Conservation (phyloP, 139 green algal genomes). For the Yamagishiella unicocca region DNA sequence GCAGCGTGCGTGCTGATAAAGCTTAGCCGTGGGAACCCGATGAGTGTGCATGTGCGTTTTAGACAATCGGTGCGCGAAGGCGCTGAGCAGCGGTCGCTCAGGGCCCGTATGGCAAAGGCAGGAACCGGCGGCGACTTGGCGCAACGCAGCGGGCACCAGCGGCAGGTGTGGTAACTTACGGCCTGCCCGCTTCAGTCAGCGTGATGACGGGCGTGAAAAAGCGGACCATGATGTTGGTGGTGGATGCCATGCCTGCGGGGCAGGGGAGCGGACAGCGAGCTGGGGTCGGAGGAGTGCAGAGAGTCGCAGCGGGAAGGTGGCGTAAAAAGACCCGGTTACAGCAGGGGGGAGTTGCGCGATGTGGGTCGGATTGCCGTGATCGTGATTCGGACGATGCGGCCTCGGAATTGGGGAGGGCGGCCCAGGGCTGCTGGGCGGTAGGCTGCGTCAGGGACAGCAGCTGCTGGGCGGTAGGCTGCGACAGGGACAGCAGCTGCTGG, state of each 20-base stretch:
- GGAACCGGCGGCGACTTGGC: background rate
- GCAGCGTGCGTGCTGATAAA: too few relatives aligned
- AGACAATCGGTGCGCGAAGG: background rate
- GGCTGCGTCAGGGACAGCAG: too few relatives aligned
- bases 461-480: too few relatives aligned
- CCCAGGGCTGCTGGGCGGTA: too few relatives aligned
- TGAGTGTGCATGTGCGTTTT: too few relatives aligned
- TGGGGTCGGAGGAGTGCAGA: too few relatives aligned
- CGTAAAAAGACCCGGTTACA: background rate
- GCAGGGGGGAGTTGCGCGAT: background rate
- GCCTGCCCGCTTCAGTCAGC: constrained; percentile 33
- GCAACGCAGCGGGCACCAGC: background rate
- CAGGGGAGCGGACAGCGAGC: background rate
- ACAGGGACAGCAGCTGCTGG: too few relatives aligned
- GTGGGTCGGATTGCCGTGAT: too few relatives aligned
- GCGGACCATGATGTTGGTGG: constrained; percentile 57
- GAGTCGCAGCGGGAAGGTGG: background rate
- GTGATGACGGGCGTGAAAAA: constrained; percentile 43
- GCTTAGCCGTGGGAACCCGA: too few relatives aligned
- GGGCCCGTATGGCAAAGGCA: background rate
- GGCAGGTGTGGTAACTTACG: constrained; percentile 36
- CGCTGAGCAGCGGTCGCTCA: background rate
- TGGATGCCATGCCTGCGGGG: constrained; percentile 65
- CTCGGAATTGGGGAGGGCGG: too few relatives aligned
- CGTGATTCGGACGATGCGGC: too few relatives aligned